Conservation (phyloP, 306 rosid species). For the Gynostemma pentaphyllum region DNA sequence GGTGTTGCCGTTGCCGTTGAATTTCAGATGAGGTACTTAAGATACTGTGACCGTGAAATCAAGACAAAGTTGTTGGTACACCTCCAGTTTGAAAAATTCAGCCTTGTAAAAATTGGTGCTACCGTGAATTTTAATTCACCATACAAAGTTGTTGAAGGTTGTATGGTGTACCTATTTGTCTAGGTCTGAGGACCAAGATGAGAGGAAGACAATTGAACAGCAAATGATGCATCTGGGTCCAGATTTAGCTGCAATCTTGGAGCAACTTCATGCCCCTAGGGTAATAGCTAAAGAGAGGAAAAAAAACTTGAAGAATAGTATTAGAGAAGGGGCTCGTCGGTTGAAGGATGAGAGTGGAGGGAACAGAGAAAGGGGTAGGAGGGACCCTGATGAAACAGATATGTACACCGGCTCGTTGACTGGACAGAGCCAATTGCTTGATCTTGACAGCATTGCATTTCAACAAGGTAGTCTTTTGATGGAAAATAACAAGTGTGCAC, state of each 20-base stretch:
- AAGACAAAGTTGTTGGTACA: slow-evolving; percentile 57
- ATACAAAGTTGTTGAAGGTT: slow-evolving; percentile 67
- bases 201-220: slow-evolving; percentile 75
- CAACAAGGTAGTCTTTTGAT: slow-evolving; percentile 58
- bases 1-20: slow-evolving; percentile 95
- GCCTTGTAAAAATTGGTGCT: slow-evolving; percentile 62
- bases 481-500: slow-evolving; percentile 58
- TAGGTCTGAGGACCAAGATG: slow-evolving; percentile 72
- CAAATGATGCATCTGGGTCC: slow-evolving; percentile 64
- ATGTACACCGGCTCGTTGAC: slow-evolving; percentile 66
- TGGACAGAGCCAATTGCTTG: slow-evolving; percentile 73
- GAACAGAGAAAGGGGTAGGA: slow-evolving; percentile 57
- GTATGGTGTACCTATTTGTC: slow-evolving; percentile 91
- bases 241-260: slow-evolving; percentile 67
- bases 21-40: slow-evolving; percentile 71
- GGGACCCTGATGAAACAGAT: slow-evolving; percentile 62
- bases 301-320: slow-evolving; percentile 78
- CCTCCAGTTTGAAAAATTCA: slow-evolving; percentile 62
- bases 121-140: no score
- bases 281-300: slow-evolving; percentile 87
- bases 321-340: slow-evolving; percentile 80
- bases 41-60: slow-evolving; percentile 63
- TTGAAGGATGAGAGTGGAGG: slow-evolving; percentile 74
- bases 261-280: slow-evolving; percentile 82
- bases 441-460: slow-evolving; percentile 71